These are phyloP conservation scores for Pseudonitzschia pungens DNA, from an alignment of 108 stramenopile species.

Conservation along the genomic window DNA sequence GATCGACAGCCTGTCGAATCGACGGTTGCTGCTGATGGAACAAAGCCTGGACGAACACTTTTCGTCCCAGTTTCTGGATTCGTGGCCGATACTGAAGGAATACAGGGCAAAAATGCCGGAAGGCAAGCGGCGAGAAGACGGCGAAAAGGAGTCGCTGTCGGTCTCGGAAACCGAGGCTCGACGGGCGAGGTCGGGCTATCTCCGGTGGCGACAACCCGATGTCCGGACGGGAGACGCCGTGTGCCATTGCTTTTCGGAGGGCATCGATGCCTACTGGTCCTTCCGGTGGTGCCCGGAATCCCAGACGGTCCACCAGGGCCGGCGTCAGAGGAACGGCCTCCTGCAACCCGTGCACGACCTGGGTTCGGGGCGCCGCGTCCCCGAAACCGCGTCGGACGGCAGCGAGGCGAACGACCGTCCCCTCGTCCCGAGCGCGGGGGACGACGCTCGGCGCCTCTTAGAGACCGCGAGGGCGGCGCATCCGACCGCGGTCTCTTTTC, in stretches of 20 bases:
- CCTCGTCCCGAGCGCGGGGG: too few species aligned
- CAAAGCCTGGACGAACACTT: slow-evolving; percentile 30
- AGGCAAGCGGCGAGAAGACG: not conserved
- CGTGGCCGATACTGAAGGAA: slow-evolving; percentile 16
- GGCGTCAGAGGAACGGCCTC: not conserved
- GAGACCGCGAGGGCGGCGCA: slow-evolving; percentile 5
- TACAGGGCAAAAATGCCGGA: not conserved
- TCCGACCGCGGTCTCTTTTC: slow-evolving; percentile 12
- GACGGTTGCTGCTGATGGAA: slow-evolving; percentile 24
- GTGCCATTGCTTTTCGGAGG: slow-evolving; percentile 33
- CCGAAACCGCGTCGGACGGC: too few species aligned
- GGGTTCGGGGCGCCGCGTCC: too few species aligned
- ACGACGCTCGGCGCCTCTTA: slow-evolving; percentile 2
- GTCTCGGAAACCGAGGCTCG: not conserved
- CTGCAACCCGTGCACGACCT: not conserved
- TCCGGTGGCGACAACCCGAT: slow-evolving; percentile 19
- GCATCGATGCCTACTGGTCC: slow-evolving; percentile 30
- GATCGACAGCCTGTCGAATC: slow-evolving; percentile 2
- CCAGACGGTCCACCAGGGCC: slow-evolving; percentile 22
- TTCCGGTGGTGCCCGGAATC: slow-evolving; percentile 39
- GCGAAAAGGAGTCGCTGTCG: too few species aligned
- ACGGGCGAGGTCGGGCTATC: not conserved
- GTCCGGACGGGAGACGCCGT: not conserved
- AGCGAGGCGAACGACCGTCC: too few species aligned
- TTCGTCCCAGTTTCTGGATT: slow-evolving; percentile 21